A percentile compares a stretch with the other conserved stretches of the same genome.
These are phyloP conservation scores for Senna siamea DNA, from an alignment of 306 rosid species.

Conservation along the genomic window DNA sequence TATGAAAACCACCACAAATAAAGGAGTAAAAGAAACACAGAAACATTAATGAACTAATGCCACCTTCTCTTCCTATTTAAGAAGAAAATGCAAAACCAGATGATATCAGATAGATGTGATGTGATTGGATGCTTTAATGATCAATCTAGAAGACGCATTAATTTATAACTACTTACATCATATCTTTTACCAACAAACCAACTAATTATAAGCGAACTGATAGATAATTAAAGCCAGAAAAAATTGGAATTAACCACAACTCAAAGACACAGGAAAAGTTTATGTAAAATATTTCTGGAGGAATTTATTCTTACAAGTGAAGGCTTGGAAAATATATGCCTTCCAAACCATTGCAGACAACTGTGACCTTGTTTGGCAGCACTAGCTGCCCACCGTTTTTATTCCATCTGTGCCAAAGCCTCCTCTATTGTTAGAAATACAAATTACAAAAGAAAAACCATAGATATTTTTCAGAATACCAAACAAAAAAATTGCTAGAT, in stretches of 20 bases:
- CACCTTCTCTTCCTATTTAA: constrained; percentile 20
- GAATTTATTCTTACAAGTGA: constrained; percentile 71
- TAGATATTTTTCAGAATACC: not conserved
- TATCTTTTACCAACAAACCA: constrained; percentile 4
- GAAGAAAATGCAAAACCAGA: not conserved
- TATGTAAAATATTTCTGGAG: constrained; percentile 24
- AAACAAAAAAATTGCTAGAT: constrained; percentile 19
- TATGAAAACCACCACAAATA: too few relatives aligned
- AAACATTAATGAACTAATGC: not conserved
- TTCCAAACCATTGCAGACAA: constrained; percentile 86
- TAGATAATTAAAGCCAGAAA: not conserved
- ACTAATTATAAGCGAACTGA: not conserved
- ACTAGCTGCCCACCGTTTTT: constrained; percentile 56
- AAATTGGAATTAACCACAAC: constrained; percentile 13
- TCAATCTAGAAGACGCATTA: constrained; percentile 19
- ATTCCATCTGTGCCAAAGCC: constrained; percentile 55
- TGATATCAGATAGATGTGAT: too few relatives aligned
- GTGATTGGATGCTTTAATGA: not conserved
- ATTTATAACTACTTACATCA: not conserved
- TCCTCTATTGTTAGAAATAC: constrained; percentile 40
- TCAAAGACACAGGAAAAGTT: not conserved
- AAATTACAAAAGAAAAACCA: not conserved
- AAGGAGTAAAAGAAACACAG: not conserved
- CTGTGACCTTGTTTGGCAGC: constrained; percentile 83
- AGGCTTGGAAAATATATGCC: constrained; percentile 96